Percentiles rank a stretch among this genome's conserved stretches.
Evolutionary conservation across 2,329 filamentous ascomycete species (phyloP).

Genomic region (Dactylellina parvicollis): DNA sequence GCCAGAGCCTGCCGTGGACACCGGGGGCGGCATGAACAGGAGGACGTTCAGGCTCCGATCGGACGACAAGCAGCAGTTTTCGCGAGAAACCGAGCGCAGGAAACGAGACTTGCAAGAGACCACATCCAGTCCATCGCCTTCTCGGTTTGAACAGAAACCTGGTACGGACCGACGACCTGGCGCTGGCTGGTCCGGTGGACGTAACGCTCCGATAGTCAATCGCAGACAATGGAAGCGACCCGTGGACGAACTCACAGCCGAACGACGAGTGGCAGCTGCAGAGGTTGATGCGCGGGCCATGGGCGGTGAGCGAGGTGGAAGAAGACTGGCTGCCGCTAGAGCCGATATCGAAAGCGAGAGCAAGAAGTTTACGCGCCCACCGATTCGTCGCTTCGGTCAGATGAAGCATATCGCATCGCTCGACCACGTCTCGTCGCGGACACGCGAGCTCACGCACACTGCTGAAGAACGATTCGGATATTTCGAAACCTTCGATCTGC

Average conservation of each 20-base stretch:
- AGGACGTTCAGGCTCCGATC: conserved; percentile 26
- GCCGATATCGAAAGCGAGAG: neutral
- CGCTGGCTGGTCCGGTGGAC: too few species aligned
- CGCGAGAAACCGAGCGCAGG: conserved; percentile 19
- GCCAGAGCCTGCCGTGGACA: conserved; percentile 61
- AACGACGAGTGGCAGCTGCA: conserved; percentile 4
- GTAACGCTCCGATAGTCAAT: too few species aligned
- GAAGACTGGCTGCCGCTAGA: neutral
- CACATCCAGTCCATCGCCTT: conserved; percentile 30
- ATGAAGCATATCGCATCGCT: conserved; percentile 54
- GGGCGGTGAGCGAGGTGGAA: neutral
- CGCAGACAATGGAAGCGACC: too few species aligned
- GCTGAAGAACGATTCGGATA: conserved; percentile 70
- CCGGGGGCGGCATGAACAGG: conserved; percentile 45
- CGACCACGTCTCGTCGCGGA: conserved; percentile 51
- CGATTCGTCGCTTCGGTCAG: conserved; percentile 41
- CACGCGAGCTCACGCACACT: conserved; percentile 36
- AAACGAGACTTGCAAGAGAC: conserved; percentile 17
- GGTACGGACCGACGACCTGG: neutral
- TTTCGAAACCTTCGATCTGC: conserved; percentile 82
- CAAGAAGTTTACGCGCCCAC: conserved; percentile 27
- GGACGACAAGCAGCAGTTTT: conserved; percentile 42
- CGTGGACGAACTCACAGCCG: neutral
- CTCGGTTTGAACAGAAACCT: conserved; percentile 36
- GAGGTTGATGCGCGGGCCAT: conserved; percentile 1